These are phyloP conservation scores for Aspergillus incahuasiensis DNA, from an alignment of 495 filamentous ascomycete genomes.

Conservation along the genomic window DNA sequence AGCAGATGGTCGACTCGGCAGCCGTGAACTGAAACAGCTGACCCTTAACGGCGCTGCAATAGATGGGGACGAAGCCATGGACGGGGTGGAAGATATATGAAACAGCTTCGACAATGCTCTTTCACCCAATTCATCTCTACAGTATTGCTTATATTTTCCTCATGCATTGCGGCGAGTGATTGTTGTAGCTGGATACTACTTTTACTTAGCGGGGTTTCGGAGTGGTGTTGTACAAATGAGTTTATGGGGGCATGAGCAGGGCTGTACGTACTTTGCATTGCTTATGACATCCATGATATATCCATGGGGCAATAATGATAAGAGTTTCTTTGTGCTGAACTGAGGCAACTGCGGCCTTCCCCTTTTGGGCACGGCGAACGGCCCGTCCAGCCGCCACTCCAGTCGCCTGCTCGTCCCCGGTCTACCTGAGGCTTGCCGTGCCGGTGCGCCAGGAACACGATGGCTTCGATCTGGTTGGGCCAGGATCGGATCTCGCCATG, in stretches of 20 bases:
- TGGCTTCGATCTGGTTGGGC: constrained; percentile 15
- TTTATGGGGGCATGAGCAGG: background rate
- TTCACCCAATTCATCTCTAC: background rate
- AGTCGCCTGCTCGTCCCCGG: background rate
- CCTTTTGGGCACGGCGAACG: constrained; percentile 21
- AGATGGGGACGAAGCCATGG: constrained; percentile 59
- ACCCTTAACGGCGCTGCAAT: constrained; percentile 52
- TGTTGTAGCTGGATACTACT: too few species aligned
- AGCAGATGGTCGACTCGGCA: constrained; percentile 49
- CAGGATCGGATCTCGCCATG: background rate
- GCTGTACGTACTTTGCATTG: background rate
- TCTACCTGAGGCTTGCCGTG: background rate
- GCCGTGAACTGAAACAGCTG: constrained; percentile 40
- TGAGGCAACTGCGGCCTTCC: background rate
- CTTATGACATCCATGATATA: background rate
- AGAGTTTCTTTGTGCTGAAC: background rate
- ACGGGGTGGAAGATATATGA: constrained; percentile 53
- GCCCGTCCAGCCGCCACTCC: constrained; percentile 27
- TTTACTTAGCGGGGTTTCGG: background rate
- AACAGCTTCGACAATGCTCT: background rate
- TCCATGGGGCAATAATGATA: background rate
- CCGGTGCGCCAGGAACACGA: constrained; percentile 6
- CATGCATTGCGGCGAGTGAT: background rate
- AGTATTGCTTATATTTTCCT: background rate
- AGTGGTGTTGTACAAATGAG: background rate